Percentiles rank a stretch among this genome's conserved stretches.
These are phyloP conservation scores for Aspergillus pseudonomiae DNA, from an alignment of 2,329 filamentous ascomycete species.

Conservation along the genomic window DNA sequence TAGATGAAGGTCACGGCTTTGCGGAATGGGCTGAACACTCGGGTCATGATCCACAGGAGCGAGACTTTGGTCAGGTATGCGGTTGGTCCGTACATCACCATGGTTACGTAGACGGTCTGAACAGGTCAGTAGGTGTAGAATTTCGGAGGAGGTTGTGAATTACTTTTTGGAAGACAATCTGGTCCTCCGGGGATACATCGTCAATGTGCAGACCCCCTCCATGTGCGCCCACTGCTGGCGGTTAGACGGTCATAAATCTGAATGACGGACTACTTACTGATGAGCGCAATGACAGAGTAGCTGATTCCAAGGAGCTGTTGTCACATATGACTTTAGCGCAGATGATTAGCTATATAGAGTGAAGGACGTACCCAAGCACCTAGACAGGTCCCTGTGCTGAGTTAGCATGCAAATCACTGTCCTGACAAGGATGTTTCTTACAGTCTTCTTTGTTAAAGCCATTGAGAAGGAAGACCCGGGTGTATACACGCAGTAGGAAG, in stretches of 20 bases:
- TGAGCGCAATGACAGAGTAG: constrained; percentile 28
- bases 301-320: constrained; percentile 24
- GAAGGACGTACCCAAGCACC: constrained; percentile 19
- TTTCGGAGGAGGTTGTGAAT: background rate
- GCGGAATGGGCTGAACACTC: constrained; percentile 47
- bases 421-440: constrained; percentile 16
- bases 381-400: constrained; percentile 20
- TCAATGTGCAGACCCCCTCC: constrained; percentile 42
- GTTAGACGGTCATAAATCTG: constrained; percentile 11
- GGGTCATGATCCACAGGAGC: constrained; percentile 49
- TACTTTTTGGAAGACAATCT: constrained; percentile 43
- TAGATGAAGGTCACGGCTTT: constrained; percentile 46
- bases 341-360: background rate
- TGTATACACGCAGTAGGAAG: constrained; percentile 29
- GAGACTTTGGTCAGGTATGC: constrained; percentile 48
- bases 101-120: constrained; percentile 47
- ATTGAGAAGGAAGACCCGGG: constrained; percentile 26
- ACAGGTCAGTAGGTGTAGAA: background rate
- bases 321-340: background rate
- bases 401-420: background rate
- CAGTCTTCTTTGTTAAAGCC: constrained; percentile 31
- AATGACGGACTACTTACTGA: constrained; percentile 21
- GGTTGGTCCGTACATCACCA: constrained; percentile 51
- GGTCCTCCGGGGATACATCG: constrained; percentile 35
- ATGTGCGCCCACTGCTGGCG: constrained; percentile 31